These are phyloP conservation scores for Rhypophila decipiens DNA, from an alignment of 495 filamentous ascomycete genomes.

Conservation along the genomic window DNA sequence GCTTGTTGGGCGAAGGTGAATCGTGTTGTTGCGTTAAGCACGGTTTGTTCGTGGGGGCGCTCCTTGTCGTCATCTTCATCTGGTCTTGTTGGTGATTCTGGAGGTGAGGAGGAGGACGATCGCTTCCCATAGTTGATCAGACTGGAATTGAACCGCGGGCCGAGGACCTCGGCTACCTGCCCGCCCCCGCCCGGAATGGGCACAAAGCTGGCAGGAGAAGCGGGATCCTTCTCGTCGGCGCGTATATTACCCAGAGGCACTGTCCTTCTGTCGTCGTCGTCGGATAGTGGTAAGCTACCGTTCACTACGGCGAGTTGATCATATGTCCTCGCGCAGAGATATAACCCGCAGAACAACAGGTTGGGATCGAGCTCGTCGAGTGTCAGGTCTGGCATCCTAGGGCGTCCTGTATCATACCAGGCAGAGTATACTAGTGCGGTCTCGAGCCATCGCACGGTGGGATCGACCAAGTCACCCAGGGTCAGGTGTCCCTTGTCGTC, in stretches of 20 bases:
- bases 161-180: neutral
- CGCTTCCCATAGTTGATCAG: too few species aligned
- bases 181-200: neutral
- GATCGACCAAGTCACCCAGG: neutral
- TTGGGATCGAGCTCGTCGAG: neutral
- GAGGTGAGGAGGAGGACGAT: neutral
- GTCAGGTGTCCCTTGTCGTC: neutral
- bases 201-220: neutral
- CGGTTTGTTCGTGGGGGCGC: neutral
- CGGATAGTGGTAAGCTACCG: neutral
- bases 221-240: neutral
- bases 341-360: neutral
- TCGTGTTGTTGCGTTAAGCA: neutral
- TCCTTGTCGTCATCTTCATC: too few species aligned
- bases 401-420: neutral
- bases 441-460: neutral
- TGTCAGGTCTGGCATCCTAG: neutral
- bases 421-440: neutral
- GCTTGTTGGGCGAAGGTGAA: neutral
- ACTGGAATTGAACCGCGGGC: neutral
- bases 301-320: neutral
- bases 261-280: neutral
- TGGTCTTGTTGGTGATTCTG: neutral
- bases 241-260: neutral
- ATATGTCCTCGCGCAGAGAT: slow-evolving; percentile 4